Evolutionary conservation across 371 early-diverging fungal genomes (phyloP), one percentile per base, ranked within the genome.

Genomic region (Smittium culicis): DNA sequence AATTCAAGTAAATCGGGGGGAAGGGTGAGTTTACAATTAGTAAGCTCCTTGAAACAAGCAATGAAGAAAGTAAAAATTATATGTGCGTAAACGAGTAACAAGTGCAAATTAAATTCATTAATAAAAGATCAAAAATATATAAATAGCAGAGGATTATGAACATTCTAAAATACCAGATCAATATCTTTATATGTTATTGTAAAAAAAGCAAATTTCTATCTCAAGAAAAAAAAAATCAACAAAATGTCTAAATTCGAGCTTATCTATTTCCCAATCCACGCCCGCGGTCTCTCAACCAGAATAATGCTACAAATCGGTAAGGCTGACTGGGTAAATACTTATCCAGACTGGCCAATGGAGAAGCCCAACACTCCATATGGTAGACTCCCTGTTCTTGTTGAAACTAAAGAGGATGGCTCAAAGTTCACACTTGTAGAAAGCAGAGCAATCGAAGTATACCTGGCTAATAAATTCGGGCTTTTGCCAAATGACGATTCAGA

Each of bases 321-420:
- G 16, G 61, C 61, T 16, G n/a, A 17, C 17, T n/a, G 17, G 76
- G 56, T 54, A 1, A 74, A 76, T 35, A 70, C 67, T 45, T 27
- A 69, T 33, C 77, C 69, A 29, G 78, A 75, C 3, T 83, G 83
- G 83, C 71, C 73, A 1, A 61, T 54, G 14, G 66, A 56, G 27
- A 84, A 84, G 75, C 24, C 59, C 0, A 62, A 74, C 54, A 79
- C 74, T 54, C 84, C 83, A 1, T 82, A 78, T 61, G 78, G 83
- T 25, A 75, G 75, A n/a, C 67, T 78, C 5, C 83, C 84, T 1
- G 77, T 82, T 24, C 70, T 83, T 2, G 67, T 79, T 2, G 83
- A 82, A 61, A 72, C 67, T 14, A 68, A 67, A 5, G 32, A 67
- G 1, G 72, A 70, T 30, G 73, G 74, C 32, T 71, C 69, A 0